Evolutionary conservation across 345 rosid genomes (phyloP).

Genomic region (Eutrema japonicum): DNA sequence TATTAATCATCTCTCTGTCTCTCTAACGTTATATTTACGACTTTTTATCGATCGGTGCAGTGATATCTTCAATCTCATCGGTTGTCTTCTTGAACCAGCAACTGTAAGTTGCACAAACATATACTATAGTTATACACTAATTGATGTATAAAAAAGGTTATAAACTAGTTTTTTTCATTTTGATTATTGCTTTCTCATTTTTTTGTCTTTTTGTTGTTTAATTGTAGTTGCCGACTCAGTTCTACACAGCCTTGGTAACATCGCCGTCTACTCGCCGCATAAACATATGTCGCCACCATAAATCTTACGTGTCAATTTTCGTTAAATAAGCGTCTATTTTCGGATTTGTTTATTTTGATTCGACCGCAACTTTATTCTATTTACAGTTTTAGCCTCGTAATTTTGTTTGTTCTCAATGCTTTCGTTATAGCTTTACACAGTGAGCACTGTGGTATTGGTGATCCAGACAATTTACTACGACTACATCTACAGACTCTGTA

Average conservation of each 20-base stretch:
- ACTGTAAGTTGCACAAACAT: slow-evolving; percentile 67
- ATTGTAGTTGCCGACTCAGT: slow-evolving; percentile 94
- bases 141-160: too few relatives aligned
- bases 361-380: background rate
- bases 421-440: slow-evolving; percentile 70
- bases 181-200: slow-evolving; percentile 22
- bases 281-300: slow-evolving; percentile 35
- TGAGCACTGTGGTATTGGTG: slow-evolving; percentile 74
- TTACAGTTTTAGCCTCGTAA: slow-evolving; percentile 13
- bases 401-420: background rate
- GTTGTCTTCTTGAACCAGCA: slow-evolving; percentile 94
- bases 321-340: background rate
- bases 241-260: slow-evolving; percentile 87
- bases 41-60: slow-evolving; percentile 54
- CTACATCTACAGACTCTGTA: slow-evolving; percentile 55
- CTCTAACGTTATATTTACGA: background rate
- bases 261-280: slow-evolving; percentile 36
- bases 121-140: background rate
- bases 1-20: background rate
- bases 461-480: slow-evolving; percentile 84
- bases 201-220: slow-evolving; percentile 24
- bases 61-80: slow-evolving; percentile 81
- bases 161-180: background rate
- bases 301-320: slow-evolving; percentile 26
- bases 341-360: background rate